Evolutionary conservation across 2,329 filamentous ascomycete genomes (phyloP).

Genomic region (Penicillium sp.): DNA sequence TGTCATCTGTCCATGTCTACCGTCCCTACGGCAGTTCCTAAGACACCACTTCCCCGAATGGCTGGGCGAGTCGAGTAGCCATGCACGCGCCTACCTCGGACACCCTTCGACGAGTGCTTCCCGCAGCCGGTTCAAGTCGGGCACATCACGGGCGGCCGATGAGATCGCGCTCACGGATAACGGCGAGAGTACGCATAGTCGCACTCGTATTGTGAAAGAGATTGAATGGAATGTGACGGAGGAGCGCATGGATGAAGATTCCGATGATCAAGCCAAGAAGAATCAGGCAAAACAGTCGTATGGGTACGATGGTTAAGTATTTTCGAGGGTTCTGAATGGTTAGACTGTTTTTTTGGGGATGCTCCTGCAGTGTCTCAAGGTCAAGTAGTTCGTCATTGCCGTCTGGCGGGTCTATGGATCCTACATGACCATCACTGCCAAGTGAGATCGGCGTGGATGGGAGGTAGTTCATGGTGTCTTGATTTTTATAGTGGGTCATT

Average conservation of each 20-base stretch:
- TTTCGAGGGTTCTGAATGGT: background rate
- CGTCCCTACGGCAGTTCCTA: constrained; percentile 26
- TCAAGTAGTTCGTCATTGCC: background rate
- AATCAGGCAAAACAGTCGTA: background rate
- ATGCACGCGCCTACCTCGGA: constrained; percentile 13
- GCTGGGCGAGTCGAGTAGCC: constrained; percentile 17
- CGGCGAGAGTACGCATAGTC: constrained; percentile 9
- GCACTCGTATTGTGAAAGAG: constrained; percentile 19
- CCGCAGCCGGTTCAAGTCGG: constrained; percentile 14
- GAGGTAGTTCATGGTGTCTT: background rate
- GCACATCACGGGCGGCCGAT: constrained; percentile 11
- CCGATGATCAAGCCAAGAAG: background rate
- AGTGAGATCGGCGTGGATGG: background rate
- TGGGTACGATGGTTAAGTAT: background rate
- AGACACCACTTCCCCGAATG: constrained; percentile 22
- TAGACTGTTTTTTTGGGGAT: background rate
- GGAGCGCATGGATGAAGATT: background rate
- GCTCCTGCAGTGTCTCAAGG: background rate
- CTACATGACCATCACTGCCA: background rate
- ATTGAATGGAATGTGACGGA: constrained; percentile 21
- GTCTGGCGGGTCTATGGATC: background rate
- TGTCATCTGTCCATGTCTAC: constrained; percentile 27
- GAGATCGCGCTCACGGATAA: constrained; percentile 22
- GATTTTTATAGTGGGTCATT: background rate
- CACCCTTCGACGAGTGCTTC: constrained; percentile 6